Conservation (phyloP, 2,329 filamentous ascomycete genomes). For the Massarina eburnea region DNA sequence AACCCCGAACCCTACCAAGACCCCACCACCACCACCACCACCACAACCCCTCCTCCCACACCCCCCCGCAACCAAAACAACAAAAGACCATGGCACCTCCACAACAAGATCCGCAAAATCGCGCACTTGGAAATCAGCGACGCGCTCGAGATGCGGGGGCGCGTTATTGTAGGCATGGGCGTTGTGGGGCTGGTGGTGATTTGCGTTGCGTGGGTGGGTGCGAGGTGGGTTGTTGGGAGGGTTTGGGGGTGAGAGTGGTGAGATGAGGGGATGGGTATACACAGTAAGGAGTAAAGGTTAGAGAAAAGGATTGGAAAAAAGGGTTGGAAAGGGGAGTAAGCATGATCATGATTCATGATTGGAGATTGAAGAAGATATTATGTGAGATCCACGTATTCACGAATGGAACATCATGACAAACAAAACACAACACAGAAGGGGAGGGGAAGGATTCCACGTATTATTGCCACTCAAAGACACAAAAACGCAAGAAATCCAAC, state of each 20-base stretch:
- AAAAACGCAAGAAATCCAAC: too few relatives aligned
- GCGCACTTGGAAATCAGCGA: conserved; percentile 64
- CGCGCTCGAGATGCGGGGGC: conserved; percentile 61
- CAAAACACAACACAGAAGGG: too few relatives aligned
- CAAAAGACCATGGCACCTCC: conserved; percentile 41
- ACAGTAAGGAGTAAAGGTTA: too few relatives aligned
- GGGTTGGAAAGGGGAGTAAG: too few relatives aligned
- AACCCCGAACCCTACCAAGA: conserved; percentile 50
- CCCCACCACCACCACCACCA: conserved; percentile 28
- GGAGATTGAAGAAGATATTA: too few relatives aligned
- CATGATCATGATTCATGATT: too few relatives aligned
- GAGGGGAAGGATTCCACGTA: too few relatives aligned
- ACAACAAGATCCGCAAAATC: conserved; percentile 55
- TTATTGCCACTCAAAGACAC: too few relatives aligned
- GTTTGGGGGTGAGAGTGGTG: background rate
- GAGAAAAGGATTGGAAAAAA: too few relatives aligned
- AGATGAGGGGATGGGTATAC: background rate
- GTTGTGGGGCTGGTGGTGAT: conserved; percentile 25
- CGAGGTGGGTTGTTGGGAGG: conserved; percentile 21
- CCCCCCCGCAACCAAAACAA: background rate
- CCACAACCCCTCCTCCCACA: too few relatives aligned
- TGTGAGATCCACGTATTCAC: too few relatives aligned
- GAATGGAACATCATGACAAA: too few relatives aligned
- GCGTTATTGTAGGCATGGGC: conserved; percentile 56
- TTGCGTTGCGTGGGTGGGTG: conserved; percentile 15